Evolutionary conservation across 179 eudicot genomes (phyloP).

Genomic region (Carnegiea gigantea): DNA sequence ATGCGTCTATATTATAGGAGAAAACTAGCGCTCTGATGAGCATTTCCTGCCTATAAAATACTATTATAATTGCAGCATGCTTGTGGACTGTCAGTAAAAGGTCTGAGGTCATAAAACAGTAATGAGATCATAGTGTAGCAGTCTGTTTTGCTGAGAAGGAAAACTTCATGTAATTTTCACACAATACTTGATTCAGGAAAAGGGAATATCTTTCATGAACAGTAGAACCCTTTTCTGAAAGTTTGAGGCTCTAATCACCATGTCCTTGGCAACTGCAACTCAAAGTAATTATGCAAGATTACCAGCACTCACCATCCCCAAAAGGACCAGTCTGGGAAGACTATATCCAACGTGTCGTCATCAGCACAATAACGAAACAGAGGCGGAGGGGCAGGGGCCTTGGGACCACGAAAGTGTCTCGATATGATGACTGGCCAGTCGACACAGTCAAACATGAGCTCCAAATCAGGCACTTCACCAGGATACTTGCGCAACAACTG

Average conservation of each 20-base stretch:
- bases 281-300: neutral
- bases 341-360: conserved; percentile 62
- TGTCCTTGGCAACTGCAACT: too few species aligned
- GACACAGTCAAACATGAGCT: conserved; percentile 83
- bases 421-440: conserved; percentile 65
- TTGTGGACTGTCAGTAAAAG: too few species aligned
- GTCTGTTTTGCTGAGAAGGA: neutral
- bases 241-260: too few species aligned
- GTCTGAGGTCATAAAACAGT: too few species aligned
- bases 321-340: conserved; percentile 94
- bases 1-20: too few species aligned
- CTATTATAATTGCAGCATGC: too few species aligned
- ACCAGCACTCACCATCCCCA: conserved; percentile 80
- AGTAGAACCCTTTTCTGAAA: too few species aligned
- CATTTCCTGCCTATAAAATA: too few species aligned
- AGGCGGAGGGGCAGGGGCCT: conserved; percentile 59
- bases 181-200: too few species aligned
- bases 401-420: conserved; percentile 30
- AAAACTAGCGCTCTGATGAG: too few species aligned
- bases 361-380: conserved; percentile 72
- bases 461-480: conserved; percentile 86
- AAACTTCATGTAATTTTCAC: neutral
- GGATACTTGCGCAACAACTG: conserved; percentile 86
- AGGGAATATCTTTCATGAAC: too few species aligned
- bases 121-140: too few species aligned